A percentile compares a stretch with the other conserved stretches of the same genome.
Conservation (phyloP, 371 early-diverging fungal genomes). For the Polyrhizophydium stewartii region DNA sequence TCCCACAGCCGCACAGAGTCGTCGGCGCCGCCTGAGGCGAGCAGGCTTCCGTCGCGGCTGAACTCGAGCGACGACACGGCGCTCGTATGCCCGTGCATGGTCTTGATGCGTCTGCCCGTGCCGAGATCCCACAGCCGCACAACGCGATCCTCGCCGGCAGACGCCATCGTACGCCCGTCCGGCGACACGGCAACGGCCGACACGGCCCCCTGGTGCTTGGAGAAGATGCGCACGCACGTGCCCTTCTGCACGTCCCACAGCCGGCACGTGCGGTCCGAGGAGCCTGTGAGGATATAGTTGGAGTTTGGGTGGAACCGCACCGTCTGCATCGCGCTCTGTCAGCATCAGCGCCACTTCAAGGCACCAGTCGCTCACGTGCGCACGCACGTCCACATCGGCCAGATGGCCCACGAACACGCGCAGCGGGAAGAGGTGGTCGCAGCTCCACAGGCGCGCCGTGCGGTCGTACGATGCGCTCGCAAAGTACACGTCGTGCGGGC, state of each 20-base stretch:
- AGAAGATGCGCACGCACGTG: conserved; percentile 88
- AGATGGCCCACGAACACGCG: conserved; percentile 98
- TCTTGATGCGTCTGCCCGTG: conserved; percentile 75
- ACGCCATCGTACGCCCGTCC: conserved; percentile 91
- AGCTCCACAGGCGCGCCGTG: conserved; percentile 95
- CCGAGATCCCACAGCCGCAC: conserved; percentile 98
- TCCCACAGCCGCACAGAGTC: conserved; percentile 96
- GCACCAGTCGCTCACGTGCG: not conserved
- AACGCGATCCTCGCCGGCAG: conserved; percentile 82
- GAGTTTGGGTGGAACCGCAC: conserved; percentile 99
- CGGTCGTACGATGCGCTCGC: conserved; percentile 96
- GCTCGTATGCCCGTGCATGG: conserved; percentile 80
- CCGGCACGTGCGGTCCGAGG: conserved; percentile 90
- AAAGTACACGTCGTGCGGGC: conserved; percentile 85
- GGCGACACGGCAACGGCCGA: conserved; percentile 87
- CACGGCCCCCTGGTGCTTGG: conserved; percentile 86
- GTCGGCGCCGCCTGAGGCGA: conserved; percentile 91
- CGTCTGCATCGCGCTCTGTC: conserved; percentile 2
- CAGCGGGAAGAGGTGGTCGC: conserved; percentile 92
- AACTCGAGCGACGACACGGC: conserved; percentile 89
- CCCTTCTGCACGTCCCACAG: conserved; percentile 97
- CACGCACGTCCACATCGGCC: conserved; percentile 83
- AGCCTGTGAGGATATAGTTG: conserved; percentile 95
- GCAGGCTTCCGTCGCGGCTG: conserved; percentile 73
- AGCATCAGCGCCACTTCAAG: too few species aligned